Evolutionary conservation across 208 protist genomes (phyloP).

Genomic region (Leptomonas seymouri): DNA sequence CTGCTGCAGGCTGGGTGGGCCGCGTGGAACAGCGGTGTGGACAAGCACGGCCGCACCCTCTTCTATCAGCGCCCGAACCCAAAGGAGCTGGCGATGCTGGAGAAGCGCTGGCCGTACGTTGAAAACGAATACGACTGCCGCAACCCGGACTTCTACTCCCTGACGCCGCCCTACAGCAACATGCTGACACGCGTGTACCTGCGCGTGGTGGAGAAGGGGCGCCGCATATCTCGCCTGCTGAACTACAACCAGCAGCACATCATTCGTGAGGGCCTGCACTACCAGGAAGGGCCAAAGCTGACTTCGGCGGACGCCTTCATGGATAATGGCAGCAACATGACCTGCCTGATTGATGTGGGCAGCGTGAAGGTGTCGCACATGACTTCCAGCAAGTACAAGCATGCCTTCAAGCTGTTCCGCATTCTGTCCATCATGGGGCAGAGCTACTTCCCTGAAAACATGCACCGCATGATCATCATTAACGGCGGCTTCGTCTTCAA

Average conservation of each 20-base stretch:
- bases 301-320: conserved; percentile 28
- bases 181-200: conserved; percentile 55
- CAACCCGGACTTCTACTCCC: conserved; percentile 45
- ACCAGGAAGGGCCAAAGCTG: conserved; percentile 16
- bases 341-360: conserved; percentile 49
- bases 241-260: conserved; percentile 55
- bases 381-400: conserved; percentile 50
- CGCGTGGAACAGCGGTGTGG: conserved; percentile 58
- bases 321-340: conserved; percentile 48
- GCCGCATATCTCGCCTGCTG: conserved; percentile 50
- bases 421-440: conserved; percentile 52
- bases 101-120: conserved; percentile 50
- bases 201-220: conserved; percentile 55
- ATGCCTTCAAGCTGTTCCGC: conserved; percentile 42
- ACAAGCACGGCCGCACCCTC: conserved; percentile 46
- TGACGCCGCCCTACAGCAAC: conserved; percentile 50
- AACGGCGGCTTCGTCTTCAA: conserved; percentile 63
- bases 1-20: conserved; percentile 63
- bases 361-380: conserved; percentile 54
- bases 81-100: conserved; percentile 44
- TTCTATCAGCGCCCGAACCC: conserved; percentile 60
- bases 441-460: conserved; percentile 70
- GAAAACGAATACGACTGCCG: conserved; percentile 48
- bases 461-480: conserved; percentile 62
- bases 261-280: conserved; percentile 37